Conservation (phyloP, 108 stramenopile genomes). For the Conticribra weissflogii region DNA sequence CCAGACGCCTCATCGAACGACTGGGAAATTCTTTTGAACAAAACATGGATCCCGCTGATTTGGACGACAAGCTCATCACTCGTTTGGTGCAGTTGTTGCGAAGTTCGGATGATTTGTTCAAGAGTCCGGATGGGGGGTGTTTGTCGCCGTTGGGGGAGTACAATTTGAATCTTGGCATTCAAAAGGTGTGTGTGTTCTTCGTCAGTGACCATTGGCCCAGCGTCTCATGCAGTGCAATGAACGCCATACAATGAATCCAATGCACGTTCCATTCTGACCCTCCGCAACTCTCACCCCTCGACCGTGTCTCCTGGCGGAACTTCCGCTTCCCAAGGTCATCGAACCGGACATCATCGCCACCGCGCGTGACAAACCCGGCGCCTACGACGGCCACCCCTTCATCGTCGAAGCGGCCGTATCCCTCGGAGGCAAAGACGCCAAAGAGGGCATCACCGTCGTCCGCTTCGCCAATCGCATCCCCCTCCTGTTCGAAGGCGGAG, state of each 20-base stretch:
- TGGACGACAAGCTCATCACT: constrained; percentile 78
- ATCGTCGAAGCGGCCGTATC: constrained; percentile 96
- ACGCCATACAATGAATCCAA: too few relatives aligned
- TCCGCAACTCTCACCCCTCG: too few relatives aligned
- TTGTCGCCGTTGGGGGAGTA: constrained; percentile 95
- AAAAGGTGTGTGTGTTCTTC: constrained; percentile 70
- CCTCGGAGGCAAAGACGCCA: constrained; percentile 89
- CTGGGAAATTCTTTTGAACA: constrained; percentile 58
- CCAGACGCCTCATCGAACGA: constrained; percentile 68
- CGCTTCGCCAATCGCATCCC: constrained; percentile 99
- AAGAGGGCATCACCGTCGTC: constrained; percentile 92
- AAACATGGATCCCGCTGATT: constrained; percentile 50
- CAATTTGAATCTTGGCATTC: constrained; percentile 96
- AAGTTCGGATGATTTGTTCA: constrained; percentile 75
- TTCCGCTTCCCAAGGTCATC: constrained; percentile 50
- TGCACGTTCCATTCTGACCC: too few relatives aligned
- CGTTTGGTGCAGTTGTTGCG: constrained; percentile 86
- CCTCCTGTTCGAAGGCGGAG: constrained; percentile 94
- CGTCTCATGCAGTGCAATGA: too few relatives aligned
- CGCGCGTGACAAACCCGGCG: constrained; percentile 68
- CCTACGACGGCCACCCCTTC: constrained; percentile 96
- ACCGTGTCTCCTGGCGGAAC: neutral
- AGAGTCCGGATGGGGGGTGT: constrained; percentile 91
- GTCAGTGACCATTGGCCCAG: too few relatives aligned
- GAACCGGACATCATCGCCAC: constrained; percentile 91